Evolutionary conservation across 306 rosid species (phyloP).

Genomic region (Comarum palustre): DNA sequence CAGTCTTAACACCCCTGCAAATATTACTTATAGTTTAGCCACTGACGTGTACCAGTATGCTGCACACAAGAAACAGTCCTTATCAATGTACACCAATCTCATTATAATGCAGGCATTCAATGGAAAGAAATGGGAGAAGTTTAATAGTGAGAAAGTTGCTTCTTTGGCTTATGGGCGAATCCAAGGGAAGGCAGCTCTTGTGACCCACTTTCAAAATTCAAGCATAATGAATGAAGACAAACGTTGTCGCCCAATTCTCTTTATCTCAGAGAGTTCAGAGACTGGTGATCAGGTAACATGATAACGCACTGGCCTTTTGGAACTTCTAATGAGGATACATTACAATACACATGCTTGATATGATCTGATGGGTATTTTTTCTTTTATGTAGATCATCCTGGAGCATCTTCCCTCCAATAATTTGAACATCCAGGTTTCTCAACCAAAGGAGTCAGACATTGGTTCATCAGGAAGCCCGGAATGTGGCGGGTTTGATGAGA

Average conservation of each 20-base stretch:
- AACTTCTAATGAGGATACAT: not conserved
- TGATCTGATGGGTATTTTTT: slow-evolving; percentile 4
- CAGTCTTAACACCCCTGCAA: slow-evolving; percentile 5
- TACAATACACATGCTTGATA: slow-evolving; percentile 3
- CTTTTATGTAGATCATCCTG: slow-evolving; percentile 39
- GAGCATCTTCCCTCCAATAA: slow-evolving; percentile 63
- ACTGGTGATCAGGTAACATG: slow-evolving; percentile 59
- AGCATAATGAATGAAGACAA: slow-evolving; percentile 94
- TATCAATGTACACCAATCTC: slow-evolving; percentile 5
- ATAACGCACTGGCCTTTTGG: not conserved
- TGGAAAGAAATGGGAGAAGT: slow-evolving; percentile 94
- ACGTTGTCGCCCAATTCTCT: slow-evolving; percentile 88
- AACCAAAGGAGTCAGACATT: slow-evolving; percentile 37
- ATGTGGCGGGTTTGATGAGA: slow-evolving; percentile 25
- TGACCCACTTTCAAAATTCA: slow-evolving; percentile 85
- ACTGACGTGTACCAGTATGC: slow-evolving; percentile 17
- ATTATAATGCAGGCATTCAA: slow-evolving; percentile 62
- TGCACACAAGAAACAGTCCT: not conserved
- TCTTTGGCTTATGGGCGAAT: slow-evolving; percentile 85
- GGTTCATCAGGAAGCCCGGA: slow-evolving; percentile 42
- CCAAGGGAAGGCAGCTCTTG: slow-evolving; percentile 92
- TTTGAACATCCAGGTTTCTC: slow-evolving; percentile 43
- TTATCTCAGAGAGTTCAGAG: slow-evolving; percentile 76
- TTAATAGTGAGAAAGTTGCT: slow-evolving; percentile 87
- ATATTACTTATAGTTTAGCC: slow-evolving; percentile 9